These are phyloP conservation scores for Lolium perenne DNA, from an alignment of 176 grass and related monocot genomes.

Conservation along the genomic window DNA sequence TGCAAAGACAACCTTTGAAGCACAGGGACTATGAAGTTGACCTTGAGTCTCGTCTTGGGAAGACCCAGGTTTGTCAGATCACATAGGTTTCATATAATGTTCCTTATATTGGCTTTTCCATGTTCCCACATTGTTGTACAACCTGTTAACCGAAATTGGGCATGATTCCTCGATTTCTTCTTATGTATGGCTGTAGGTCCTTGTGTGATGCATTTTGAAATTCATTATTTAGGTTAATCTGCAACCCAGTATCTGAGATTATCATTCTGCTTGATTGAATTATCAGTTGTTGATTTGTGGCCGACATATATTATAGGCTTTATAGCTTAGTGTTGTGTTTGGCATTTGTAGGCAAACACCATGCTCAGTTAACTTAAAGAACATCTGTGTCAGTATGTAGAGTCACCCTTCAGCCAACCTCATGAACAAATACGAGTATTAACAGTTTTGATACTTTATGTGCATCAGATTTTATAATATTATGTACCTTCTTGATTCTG, in stretches of 20 bases:
- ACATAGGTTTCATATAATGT: not conserved
- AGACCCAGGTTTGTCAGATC: slow-evolving; percentile 77
- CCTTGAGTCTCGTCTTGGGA: slow-evolving; percentile 94
- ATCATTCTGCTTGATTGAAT: not conserved
- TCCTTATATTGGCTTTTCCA: not conserved
- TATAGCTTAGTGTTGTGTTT: not conserved
- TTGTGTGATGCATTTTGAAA: not conserved
- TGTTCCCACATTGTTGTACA: slow-evolving; percentile 1
- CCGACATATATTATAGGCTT: not conserved
- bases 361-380: not conserved
- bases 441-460: not conserved
- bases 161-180: not conserved
- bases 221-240: slow-evolving; percentile 2
- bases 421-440: not conserved
- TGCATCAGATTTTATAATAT: not conserved
- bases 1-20: slow-evolving; percentile 95
- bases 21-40: slow-evolving; percentile 99
- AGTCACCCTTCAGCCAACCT: not conserved
- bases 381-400: not conserved
- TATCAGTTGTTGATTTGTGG: not conserved
- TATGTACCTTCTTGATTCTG: slow-evolving; percentile 1
- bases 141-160: not conserved
- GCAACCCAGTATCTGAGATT: not conserved
- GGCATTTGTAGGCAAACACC: not conserved
- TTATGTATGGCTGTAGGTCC: not conserved